Base-by-base conservation (phyloP, 345 rosid species). In the Populus pruinosa region DNA sequence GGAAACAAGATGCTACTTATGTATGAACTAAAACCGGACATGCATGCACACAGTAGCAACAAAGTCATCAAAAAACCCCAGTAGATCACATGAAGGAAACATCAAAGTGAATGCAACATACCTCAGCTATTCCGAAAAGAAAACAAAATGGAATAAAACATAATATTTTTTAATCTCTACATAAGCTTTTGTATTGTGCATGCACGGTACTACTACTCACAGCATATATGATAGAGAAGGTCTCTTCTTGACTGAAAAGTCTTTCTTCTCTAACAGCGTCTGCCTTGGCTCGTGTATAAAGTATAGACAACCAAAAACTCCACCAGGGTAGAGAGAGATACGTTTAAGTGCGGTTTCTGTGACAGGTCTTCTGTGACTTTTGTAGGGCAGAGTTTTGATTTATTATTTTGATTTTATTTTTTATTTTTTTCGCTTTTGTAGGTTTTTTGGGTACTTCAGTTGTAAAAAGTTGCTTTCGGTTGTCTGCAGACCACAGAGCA, bases 31-130 rank as follows among this genome's bases (percentile, higher is more conserved):
- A 82, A 75, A 29, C 72, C 53, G 12, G 25, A 67, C 79, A 70
- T 81, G 86, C 85, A 85, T 85, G 87, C 79, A 77, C 38, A 71
- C 12, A 66, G 43, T 13, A 68, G 39, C 7, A 53, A 70, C 68
- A 67, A 39, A 56, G 27, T 39, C 61, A 44, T 27, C 39, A 36
- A 49, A 56, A 23, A 12, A 53, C 66, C 78, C 76, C 80, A 55
- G 35, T 67, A 23, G n/a, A 69, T 71, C n/a, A 12, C 74, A 72
- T 8, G 11, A 77, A 74, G 36, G 1, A 64, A 61, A 67, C 65
- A 61, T 56, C 27, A 39, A 56, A 47, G 49, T 70, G 72, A 81
- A 73, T 82, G 87, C 84, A 82, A 10, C 79, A 63, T 12, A 21
- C 71, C 74, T 66, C 71, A 67, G 13, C 12, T 35, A 21, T 41